Evolutionary conservation across 805 yeast genomes (phyloP), one percentile per base, ranked within the genome.

Genomic region (Teunomyces stri): DNA sequence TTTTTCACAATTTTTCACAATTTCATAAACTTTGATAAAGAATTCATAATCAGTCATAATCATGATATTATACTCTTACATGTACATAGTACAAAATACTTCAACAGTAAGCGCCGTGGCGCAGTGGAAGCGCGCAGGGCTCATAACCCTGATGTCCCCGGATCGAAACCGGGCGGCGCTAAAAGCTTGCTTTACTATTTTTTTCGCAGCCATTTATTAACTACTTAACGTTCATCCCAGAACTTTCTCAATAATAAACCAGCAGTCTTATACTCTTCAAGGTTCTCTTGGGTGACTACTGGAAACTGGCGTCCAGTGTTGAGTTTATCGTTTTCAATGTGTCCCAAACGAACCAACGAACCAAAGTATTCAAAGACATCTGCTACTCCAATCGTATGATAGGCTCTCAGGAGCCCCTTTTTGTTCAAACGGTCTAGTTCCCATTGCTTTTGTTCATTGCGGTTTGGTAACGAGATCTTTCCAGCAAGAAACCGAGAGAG

Each of bases 61-160:
- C 20, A 3, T 18, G 3, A 4, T 18, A 18, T 18, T 18, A 18
- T 7, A 25, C 27, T 31, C 34, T 31, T 13, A 6, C 4, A 31
- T 13, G 7, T 31, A 11, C 3, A 9, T 13, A 7, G n/a, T 2
- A 12, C 7, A n/a, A 1, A 12, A 20, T 10, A n/a, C 40, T 21
- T 18, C 20, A 9, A 1, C 9, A 37, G 29, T 28, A 28, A 86
- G 94, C 94, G 91, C 86, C 87, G 90, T 87, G 92, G 92, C 94
- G 95, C 92, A 87, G 95, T 85, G 95, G 95, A 86, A 87, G 92
- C 94, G 94, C 92, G 92, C 92, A 85, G 94, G 94, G 95, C 95
- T 87, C 95, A 87, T 87, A 87, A 87, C 95, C 92, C 94, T 86
- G 92, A 87, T 84, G 92, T 85, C 95, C 90, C 81, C 75, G 90